Percentiles rank a stretch among this genome's conserved stretches.
These are phyloP conservation scores for Sporisorium reilianum DNA, from an alignment of 1,284 basidiomycete species.

Conservation along the genomic window DNA sequence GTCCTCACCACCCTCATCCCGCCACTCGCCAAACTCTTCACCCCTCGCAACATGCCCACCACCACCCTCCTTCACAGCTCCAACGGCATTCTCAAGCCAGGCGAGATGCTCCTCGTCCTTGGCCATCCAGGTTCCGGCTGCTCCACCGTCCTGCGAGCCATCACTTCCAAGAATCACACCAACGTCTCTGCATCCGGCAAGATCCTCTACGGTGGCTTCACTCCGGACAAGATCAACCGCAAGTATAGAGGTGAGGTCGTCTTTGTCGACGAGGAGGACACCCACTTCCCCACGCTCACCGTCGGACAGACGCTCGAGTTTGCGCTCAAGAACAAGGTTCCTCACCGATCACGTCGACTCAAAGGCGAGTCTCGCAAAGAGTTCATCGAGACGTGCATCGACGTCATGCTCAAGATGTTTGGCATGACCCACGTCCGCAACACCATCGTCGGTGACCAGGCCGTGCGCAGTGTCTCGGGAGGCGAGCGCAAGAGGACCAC, in stretches of 20 bases:
- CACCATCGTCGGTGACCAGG: slow-evolving; percentile 61
- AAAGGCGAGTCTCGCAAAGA: slow-evolving; percentile 38
- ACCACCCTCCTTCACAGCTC: slow-evolving; percentile 43
- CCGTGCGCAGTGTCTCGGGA: slow-evolving; percentile 60
- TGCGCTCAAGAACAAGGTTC: slow-evolving; percentile 59
- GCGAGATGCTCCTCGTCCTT: slow-evolving; percentile 64
- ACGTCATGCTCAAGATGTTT: slow-evolving; percentile 62
- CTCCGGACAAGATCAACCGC: slow-evolving; percentile 39
- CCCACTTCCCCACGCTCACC: slow-evolving; percentile 60
- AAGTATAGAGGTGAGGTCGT: slow-evolving; percentile 59
- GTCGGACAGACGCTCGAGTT: slow-evolving; percentile 59
- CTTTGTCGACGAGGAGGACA: slow-evolving; percentile 55
- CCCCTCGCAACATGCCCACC: slow-evolving; percentile 34
- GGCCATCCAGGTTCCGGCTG: slow-evolving; percentile 62
- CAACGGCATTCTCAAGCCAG: slow-evolving; percentile 55
- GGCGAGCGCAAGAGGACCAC: slow-evolving; percentile 62
- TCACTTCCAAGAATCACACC: slow-evolving; percentile 52
- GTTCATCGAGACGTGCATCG: slow-evolving; percentile 56
- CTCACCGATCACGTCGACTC: slow-evolving; percentile 35
- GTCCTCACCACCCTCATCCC: slow-evolving; percentile 52
- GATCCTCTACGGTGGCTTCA: slow-evolving; percentile 56
- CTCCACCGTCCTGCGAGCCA: slow-evolving; percentile 52
- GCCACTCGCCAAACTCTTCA: slow-evolving; percentile 29
- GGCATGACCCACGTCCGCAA: slow-evolving; percentile 63
- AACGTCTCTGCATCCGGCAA: slow-evolving; percentile 49